These are phyloP conservation scores for Ceratocystis colombiana DNA, from an alignment of 2,329 filamentous ascomycete species.

Conservation along the genomic window DNA sequence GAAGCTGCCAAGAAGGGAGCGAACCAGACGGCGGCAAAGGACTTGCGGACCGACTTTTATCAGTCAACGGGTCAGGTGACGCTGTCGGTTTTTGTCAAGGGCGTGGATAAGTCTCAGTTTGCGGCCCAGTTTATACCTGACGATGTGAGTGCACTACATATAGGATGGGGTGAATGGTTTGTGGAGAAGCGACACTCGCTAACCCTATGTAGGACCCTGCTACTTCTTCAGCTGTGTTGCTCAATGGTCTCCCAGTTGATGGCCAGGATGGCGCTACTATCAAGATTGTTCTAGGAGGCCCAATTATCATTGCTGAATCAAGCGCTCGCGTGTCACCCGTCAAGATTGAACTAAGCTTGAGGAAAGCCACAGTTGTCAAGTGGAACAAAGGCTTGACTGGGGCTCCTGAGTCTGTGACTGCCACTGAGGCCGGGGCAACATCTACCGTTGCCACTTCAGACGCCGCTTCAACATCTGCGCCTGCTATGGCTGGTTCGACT, in stretches of 20 bases:
- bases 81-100: conserved; percentile 38
- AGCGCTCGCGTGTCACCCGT: conserved; percentile 58
- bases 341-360: conserved; percentile 68
- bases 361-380: conserved; percentile 57
- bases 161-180: not conserved
- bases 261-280: conserved; percentile 16
- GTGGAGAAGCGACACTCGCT: not conserved
- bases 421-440: conserved; percentile 31
- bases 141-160: conserved; percentile 24
- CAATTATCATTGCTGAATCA: conserved; percentile 37
- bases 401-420: conserved; percentile 5
- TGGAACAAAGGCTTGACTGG: conserved; percentile 41
- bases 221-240: conserved; percentile 10
- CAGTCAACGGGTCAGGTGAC: conserved; percentile 29
- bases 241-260: conserved; percentile 19
- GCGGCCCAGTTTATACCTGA: conserved; percentile 30
- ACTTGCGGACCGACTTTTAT: conserved; percentile 28
- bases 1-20: conserved; percentile 14
- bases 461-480: conserved; percentile 13
- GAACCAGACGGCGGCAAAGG: conserved; percentile 26
- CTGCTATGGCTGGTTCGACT: conserved; percentile 18
- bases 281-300: conserved; percentile 13
- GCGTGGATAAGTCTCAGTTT: conserved; percentile 36
- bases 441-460: not conserved
- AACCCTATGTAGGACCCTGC: conserved; percentile 7